phyloP scores from a whole-genome alignment of 2,329 filamentous ascomycete genomes.

The Clarireedia hainanense region DNA sequence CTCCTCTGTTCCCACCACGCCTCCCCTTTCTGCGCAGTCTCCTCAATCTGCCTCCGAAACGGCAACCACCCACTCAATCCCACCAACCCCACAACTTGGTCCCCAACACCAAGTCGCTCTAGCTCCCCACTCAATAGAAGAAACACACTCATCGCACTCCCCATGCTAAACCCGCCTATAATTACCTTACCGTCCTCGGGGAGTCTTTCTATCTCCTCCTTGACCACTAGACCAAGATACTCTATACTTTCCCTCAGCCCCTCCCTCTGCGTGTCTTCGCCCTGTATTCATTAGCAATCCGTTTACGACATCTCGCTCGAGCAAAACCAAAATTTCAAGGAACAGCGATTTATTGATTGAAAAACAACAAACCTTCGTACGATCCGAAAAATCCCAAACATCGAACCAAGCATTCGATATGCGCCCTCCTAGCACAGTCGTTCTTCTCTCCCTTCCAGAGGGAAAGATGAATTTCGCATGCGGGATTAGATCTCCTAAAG shows the following conservation, averaged over 20 bases:
- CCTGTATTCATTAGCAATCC: neutral
- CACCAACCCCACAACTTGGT: slow-evolving; percentile 12
- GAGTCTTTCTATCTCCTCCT: slow-evolving; percentile 7
- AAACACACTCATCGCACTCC: slow-evolving; percentile 18
- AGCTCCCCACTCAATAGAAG: slow-evolving; percentile 16
- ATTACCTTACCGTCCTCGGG: slow-evolving; percentile 2
- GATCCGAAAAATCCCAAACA: slow-evolving; percentile 19
- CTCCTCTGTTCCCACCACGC: too few relatives aligned
- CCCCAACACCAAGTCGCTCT: neutral
- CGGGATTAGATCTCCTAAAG: slow-evolving; percentile 24
- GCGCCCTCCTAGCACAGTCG: slow-evolving; percentile 17
- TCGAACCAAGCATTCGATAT: slow-evolving; percentile 26
- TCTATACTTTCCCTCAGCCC: slow-evolving; percentile 12
- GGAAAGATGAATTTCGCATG: slow-evolving; percentile 20
- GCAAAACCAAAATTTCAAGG: too few relatives aligned
- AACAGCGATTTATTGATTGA: too few relatives aligned
- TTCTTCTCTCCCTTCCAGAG: slow-evolving; percentile 11
- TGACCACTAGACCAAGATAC: slow-evolving; percentile 13
- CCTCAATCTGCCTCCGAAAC: slow-evolving; percentile 14
- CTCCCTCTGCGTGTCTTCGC: slow-evolving; percentile 6
- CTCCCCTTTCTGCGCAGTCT: neutral
- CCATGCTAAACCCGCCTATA: slow-evolving; percentile 21
- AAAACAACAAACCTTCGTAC: slow-evolving; percentile 7
- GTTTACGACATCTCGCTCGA: too few relatives aligned
- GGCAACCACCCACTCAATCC: slow-evolving; percentile 25